phyloP scores from a whole-genome alignment of 768 basidiomycete species.

The Gyrodon lividus region DNA sequence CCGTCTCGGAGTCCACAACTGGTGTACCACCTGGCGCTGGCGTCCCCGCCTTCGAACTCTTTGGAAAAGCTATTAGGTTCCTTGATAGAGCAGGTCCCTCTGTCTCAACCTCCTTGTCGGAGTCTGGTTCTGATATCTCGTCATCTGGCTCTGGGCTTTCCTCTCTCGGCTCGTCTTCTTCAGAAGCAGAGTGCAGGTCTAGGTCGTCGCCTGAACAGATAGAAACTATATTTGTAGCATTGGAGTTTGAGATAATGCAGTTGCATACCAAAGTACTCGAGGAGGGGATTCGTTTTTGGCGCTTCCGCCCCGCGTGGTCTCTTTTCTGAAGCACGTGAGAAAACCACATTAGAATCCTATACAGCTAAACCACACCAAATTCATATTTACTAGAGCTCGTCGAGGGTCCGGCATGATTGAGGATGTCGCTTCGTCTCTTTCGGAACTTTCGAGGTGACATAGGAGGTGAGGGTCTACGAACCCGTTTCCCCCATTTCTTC shows the following conservation, averaged over 20 bases:
- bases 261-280: slow-evolving; percentile 48
- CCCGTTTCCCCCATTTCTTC: slow-evolving; percentile 21
- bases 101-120: slow-evolving; percentile 26
- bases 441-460: slow-evolving; percentile 18
- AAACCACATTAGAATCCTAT: background rate
- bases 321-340: background rate
- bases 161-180: slow-evolving; percentile 37
- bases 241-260: background rate
- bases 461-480: slow-evolving; percentile 14
- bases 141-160: slow-evolving; percentile 20
- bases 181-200: slow-evolving; percentile 53
- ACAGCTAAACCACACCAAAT: background rate
- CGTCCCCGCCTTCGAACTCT: slow-evolving; percentile 4
- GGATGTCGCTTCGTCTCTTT: slow-evolving; percentile 11
- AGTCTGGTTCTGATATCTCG: slow-evolving; percentile 15
- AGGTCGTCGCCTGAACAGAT: slow-evolving; percentile 37
- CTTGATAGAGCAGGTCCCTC: slow-evolving; percentile 24
- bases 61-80: slow-evolving; percentile 13
- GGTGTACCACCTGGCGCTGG: background rate
- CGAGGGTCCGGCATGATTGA: slow-evolving; percentile 4
- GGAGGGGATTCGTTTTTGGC: slow-evolving; percentile 40
- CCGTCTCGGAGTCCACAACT: slow-evolving; percentile 29
- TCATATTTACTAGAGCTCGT: slow-evolving; percentile 12
- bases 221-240: background rate
- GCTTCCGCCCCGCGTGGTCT: background rate